A percentile compares a stretch with the other conserved stretches of the same genome.
Evolutionary conservation across 768 basidiomycete genomes (phyloP).

Genomic region (Scleroderma citrinum): DNA sequence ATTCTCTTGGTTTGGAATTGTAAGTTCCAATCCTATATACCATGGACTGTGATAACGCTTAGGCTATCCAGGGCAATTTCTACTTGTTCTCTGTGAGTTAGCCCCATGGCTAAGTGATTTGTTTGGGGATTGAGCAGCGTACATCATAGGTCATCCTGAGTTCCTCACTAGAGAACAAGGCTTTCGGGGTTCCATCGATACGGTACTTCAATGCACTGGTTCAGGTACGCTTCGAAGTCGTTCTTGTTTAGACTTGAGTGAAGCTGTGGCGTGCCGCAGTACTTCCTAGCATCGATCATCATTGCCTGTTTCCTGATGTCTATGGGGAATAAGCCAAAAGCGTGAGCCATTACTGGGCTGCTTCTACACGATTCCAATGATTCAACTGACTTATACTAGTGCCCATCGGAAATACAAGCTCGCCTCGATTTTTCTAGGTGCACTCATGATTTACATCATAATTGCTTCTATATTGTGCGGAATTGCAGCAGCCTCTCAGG

Average conservation of each 20-base stretch:
- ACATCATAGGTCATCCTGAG: slow-evolving; percentile 70
- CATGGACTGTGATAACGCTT: neutral
- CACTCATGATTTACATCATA: slow-evolving; percentile 81
- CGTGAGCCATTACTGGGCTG: slow-evolving; percentile 38
- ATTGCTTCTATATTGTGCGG: slow-evolving; percentile 79
- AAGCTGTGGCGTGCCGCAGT: slow-evolving; percentile 37
- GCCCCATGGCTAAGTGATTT: neutral
- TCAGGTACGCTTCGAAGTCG: slow-evolving; percentile 43
- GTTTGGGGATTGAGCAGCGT: neutral
- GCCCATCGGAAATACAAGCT: slow-evolving; percentile 66
- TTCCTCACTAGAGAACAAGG: slow-evolving; percentile 73
- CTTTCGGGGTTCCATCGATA: slow-evolving; percentile 60
- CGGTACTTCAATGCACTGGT: slow-evolving; percentile 67
- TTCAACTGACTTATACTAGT: slow-evolving; percentile 8
- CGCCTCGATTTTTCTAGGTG: slow-evolving; percentile 64
- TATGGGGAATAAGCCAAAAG: slow-evolving; percentile 91
- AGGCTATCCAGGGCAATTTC: slow-evolving; percentile 70
- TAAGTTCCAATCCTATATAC: slow-evolving; percentile 33
- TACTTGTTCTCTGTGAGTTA: slow-evolving; percentile 84
- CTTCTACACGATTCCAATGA: neutral
- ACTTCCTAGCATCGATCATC: slow-evolving; percentile 76
- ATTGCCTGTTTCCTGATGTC: slow-evolving; percentile 90
- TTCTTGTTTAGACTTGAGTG: slow-evolving; percentile 2
- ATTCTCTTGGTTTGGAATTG: slow-evolving; percentile 92
- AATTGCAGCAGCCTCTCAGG: slow-evolving; percentile 60